Conservation (phyloP, 1,284 basidiomycete species). For the Irpex sp. region DNA sequence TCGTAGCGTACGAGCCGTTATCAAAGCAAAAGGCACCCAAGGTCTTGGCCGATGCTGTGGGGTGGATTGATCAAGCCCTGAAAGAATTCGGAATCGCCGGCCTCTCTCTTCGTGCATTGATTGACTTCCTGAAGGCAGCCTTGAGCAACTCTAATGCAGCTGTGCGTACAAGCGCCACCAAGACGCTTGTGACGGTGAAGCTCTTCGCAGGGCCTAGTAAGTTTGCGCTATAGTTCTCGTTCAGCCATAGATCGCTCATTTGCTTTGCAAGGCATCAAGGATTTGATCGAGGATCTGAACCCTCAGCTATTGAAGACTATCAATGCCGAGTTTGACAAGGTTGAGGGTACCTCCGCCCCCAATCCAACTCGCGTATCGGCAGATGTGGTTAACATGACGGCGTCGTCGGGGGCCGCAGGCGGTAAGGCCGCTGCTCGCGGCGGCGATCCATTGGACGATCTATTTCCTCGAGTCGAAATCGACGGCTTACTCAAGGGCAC, state of each 20-base stretch:
- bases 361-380: constrained; percentile 76
- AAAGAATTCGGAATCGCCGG: constrained; percentile 94
- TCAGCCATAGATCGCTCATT: constrained; percentile 5
- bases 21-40: constrained; percentile 97
- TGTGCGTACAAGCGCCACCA: constrained; percentile 95
- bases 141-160: constrained; percentile 93
- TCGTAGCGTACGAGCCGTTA: constrained; percentile 83
- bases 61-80: constrained; percentile 87
- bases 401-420: constrained; percentile 26
- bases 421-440: constrained; percentile 36
- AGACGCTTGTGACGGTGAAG: constrained; percentile 87
- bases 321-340: constrained; percentile 90
- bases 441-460: constrained; percentile 81
- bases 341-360: constrained; percentile 76
- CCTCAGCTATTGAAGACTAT: constrained; percentile 93
- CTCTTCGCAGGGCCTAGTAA: constrained; percentile 87
- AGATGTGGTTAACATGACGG: constrained; percentile 60
- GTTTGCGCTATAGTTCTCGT: constrained; percentile 24
- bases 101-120: constrained; percentile 78
- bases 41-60: constrained; percentile 88
- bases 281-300: constrained; percentile 92
- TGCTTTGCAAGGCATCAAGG: constrained; percentile 69
- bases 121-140: constrained; percentile 87
- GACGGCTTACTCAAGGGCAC: constrained; percentile 87
- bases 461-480: constrained; percentile 94